Conservation (phyloP, 2,329 filamentous ascomycete genomes). For the Fusarium mexicanum region DNA sequence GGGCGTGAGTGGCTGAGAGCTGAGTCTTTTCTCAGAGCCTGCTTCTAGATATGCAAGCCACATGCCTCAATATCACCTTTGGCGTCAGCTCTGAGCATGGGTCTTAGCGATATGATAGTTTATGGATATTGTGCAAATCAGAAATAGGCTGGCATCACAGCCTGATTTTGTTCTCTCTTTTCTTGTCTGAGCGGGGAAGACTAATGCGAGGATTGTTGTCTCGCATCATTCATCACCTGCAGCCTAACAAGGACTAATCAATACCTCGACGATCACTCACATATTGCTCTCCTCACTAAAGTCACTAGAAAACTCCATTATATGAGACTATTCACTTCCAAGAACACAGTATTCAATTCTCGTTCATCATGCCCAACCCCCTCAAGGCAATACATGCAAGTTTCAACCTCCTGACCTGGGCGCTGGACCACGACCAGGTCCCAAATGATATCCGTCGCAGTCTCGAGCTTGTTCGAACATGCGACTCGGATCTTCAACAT, state of each 20-base stretch:
- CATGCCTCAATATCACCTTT: background rate
- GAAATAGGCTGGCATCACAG: background rate
- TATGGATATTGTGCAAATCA: constrained; percentile 1
- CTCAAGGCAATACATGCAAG: constrained; percentile 18
- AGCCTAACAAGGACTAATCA: background rate
- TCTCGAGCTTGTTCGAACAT: constrained; percentile 47
- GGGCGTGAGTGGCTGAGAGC: background rate
- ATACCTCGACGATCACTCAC: background rate
- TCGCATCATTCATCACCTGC: background rate
- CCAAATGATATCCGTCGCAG: constrained; percentile 42
- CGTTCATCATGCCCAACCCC: constrained; percentile 16
- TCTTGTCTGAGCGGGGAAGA: background rate
- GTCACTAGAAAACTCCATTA: background rate
- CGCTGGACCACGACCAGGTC: constrained; percentile 40
- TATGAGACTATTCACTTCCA: too few species aligned
- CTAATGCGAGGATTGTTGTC: background rate
- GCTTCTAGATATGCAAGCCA: constrained; percentile 14
- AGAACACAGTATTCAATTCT: background rate
- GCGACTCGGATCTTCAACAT: constrained; percentile 46
- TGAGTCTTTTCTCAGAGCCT: background rate
- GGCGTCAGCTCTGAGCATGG: constrained; percentile 5
- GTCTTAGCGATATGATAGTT: background rate
- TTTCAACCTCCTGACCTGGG: constrained; percentile 24
- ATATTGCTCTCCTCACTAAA: background rate
- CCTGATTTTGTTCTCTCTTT: background rate